Percentiles rank a stretch among this genome's conserved stretches.
Evolutionary conservation across 164 flowering plant species (phyloP).

Genomic region (Amborella trichopoda): DNA sequence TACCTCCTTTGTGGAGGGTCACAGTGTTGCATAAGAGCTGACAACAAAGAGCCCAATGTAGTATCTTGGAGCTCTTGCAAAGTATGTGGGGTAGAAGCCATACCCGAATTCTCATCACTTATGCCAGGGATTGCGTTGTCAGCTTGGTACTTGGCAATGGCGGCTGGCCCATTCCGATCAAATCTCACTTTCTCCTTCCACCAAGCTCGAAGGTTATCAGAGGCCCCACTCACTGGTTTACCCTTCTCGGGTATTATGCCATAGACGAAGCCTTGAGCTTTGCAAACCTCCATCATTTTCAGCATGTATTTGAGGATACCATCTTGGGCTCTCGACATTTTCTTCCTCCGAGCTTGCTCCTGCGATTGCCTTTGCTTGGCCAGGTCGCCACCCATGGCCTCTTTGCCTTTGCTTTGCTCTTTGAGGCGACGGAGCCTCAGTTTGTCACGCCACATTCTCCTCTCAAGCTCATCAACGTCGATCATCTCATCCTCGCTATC

Average conservation of each 20-base stretch:
- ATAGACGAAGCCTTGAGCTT: slow-evolving; percentile 86
- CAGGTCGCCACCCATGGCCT: slow-evolving; percentile 15
- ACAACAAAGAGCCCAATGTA: slow-evolving; percentile 58
- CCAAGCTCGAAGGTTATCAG: slow-evolving; percentile 83
- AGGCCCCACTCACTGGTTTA: slow-evolving; percentile 85
- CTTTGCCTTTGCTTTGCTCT: slow-evolving; percentile 39
- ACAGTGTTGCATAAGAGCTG: slow-evolving; percentile 74
- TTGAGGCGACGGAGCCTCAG: slow-evolving; percentile 32
- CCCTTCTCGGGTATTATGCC: slow-evolving; percentile 90
- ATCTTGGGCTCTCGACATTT: slow-evolving; percentile 88
- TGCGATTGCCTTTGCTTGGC: slow-evolving; percentile 41
- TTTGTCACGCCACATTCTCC: slow-evolving; percentile 45
- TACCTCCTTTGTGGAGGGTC: slow-evolving; percentile 70
- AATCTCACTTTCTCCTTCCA: slow-evolving; percentile 87
- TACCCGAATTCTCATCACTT: slow-evolving; percentile 17
- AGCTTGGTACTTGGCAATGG: slow-evolving; percentile 55
- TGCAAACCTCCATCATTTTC: slow-evolving; percentile 90
- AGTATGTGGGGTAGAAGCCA: slow-evolving; percentile 30
- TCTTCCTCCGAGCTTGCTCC: slow-evolving; percentile 79
- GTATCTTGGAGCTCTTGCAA: slow-evolving; percentile 68
- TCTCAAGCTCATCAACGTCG: slow-evolving; percentile 46
- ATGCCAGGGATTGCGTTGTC: slow-evolving; percentile 33
- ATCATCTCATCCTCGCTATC: slow-evolving; percentile 41
- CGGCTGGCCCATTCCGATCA: slow-evolving; percentile 83
- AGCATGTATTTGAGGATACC: slow-evolving; percentile 79